A percentile compares a stretch with the other conserved stretches of the same genome.
These are phyloP conservation scores for Calocera viscosa DNA, from an alignment of 768 basidiomycete genomes.

Conservation along the genomic window DNA sequence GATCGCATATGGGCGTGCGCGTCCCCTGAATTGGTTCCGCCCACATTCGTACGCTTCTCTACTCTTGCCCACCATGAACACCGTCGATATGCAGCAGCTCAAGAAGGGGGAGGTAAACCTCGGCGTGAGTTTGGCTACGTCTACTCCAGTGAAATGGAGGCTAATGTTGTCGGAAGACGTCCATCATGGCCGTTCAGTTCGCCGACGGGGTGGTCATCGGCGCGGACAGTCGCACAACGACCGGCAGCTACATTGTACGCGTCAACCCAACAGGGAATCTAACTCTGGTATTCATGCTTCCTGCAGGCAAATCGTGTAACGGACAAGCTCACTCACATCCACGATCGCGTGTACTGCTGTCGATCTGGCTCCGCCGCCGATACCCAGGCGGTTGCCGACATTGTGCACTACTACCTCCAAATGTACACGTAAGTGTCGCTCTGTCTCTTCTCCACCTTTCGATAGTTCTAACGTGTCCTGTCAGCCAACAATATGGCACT, in stretches of 20 bases:
- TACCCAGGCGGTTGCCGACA: slow-evolving; percentile 91
- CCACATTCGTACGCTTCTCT: slow-evolving; percentile 12
- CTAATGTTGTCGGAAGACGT: slow-evolving; percentile 49
- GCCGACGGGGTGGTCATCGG: slow-evolving; percentile 89
- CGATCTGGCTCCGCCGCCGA: slow-evolving; percentile 96
- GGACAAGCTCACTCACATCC: slow-evolving; percentile 91
- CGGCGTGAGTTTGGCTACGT: slow-evolving; percentile 51
- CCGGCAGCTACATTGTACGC: slow-evolving; percentile 87
- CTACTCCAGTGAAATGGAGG: background rate
- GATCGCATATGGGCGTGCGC: slow-evolving; percentile 27
- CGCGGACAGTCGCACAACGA: slow-evolving; percentile 94
- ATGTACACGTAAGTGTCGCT: slow-evolving; percentile 45
- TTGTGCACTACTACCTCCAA: slow-evolving; percentile 72
- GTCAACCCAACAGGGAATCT: background rate
- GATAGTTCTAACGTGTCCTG: slow-evolving; percentile 18
- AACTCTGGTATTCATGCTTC: background rate
- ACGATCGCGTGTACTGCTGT: slow-evolving; percentile 98
- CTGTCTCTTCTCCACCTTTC: background rate
- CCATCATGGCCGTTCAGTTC: slow-evolving; percentile 99
- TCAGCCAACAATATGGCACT: slow-evolving; percentile 44
- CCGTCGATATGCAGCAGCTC: slow-evolving; percentile 72
- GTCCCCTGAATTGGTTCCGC: slow-evolving; percentile 23
- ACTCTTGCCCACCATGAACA: slow-evolving; percentile 36
- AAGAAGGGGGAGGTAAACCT: slow-evolving; percentile 95
- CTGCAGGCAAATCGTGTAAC: slow-evolving; percentile 89